These are phyloP conservation scores for Candida yuanshanica DNA, from an alignment of 805 yeast genomes.

Conservation along the genomic window DNA sequence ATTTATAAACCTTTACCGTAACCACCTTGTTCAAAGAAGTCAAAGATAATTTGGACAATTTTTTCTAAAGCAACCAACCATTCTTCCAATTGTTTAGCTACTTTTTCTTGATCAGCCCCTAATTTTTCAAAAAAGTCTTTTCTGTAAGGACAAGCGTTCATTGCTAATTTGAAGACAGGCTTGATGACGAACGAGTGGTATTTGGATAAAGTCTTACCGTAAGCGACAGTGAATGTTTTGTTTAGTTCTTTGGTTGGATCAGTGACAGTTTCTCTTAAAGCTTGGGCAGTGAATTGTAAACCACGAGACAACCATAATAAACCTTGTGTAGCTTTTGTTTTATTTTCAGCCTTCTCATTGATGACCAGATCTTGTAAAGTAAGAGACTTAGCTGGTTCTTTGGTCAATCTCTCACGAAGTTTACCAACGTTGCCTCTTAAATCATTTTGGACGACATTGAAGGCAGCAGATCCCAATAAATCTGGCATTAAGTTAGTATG, in stretches of 20 bases:
- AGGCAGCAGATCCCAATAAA: constrained; percentile 79
- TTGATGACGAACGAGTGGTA: constrained; percentile 77
- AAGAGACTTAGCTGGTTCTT: constrained; percentile 55
- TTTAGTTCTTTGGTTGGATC: constrained; percentile 59
- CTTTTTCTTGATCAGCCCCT: constrained; percentile 70
- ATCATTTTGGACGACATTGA: constrained; percentile 78
- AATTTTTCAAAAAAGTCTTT: constrained; percentile 77
- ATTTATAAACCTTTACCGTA: constrained; percentile 79
- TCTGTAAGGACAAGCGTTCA: constrained; percentile 93
- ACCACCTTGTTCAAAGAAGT: constrained; percentile 72
- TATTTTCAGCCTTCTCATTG: constrained; percentile 58
- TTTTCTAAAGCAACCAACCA: constrained; percentile 78
- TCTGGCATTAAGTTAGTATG: constrained; percentile 28
- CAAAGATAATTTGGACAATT: constrained; percentile 67
- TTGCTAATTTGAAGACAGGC: constrained; percentile 87
- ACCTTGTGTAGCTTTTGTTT: constrained; percentile 84
- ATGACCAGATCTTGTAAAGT: constrained; percentile 76
- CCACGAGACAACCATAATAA: constrained; percentile 84
- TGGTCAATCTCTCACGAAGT: constrained; percentile 58
- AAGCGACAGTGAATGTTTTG: constrained; percentile 79
- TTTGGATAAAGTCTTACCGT: constrained; percentile 71
- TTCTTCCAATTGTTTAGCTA: constrained; percentile 51
- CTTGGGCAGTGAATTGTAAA: constrained; percentile 83
- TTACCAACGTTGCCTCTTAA: constrained; percentile 83
- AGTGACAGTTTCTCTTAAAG: constrained; percentile 74